Evolutionary conservation across 805 yeast genomes (phyloP), one percentile per base, ranked within the genome.

Genomic region (Saturnispora sekii): DNA sequence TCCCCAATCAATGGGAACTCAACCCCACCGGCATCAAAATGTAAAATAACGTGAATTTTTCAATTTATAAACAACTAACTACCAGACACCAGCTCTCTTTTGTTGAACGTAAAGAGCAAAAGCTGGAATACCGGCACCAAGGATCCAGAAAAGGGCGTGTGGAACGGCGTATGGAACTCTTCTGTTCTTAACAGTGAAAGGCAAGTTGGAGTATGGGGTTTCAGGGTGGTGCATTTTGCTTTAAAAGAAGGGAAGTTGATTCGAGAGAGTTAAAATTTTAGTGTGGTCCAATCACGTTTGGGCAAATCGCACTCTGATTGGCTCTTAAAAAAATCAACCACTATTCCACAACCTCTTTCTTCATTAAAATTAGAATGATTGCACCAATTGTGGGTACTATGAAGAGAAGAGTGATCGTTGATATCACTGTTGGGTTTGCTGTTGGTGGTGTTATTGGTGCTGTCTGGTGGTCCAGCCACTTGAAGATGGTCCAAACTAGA

Each of bases 181-280:
- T 76, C 95, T 88, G 77, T 81, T 74, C 76, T 87, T 88, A 52
- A 90, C 95, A 75, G 79, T 79, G 79, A 90, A 93, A 54, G 98
- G 98, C 52, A 90, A 62, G 77, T 93, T 90, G 60, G 83, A 72
- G 81, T 93, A 93, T 40, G 81, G 80, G 61, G 97, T 97, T 58
- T 79, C 78, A 62, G 74, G 79, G 68, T 57, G 56, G 52, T 58
- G 72, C 33, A 33, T 35, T 34, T 21, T 42, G 16, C 15, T 12
- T 28, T 35, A 29, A 11, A 35, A 21, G 10, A 33, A n/a, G 14
- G 14, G 7, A 16, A 38, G 35, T 15, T 10, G 15, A 2, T 5
- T 10, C 10, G 41, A 12, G n/a, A 38, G 15, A 30, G 10, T 1
- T 10, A 16, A 30, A 15, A 9, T 38, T 30, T 30, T 30, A 26